Evolutionary conservation across 805 yeast genomes (phyloP), one percentile per base, ranked within the genome.

Genomic region (Cyberlindnera galapagoensis): DNA sequence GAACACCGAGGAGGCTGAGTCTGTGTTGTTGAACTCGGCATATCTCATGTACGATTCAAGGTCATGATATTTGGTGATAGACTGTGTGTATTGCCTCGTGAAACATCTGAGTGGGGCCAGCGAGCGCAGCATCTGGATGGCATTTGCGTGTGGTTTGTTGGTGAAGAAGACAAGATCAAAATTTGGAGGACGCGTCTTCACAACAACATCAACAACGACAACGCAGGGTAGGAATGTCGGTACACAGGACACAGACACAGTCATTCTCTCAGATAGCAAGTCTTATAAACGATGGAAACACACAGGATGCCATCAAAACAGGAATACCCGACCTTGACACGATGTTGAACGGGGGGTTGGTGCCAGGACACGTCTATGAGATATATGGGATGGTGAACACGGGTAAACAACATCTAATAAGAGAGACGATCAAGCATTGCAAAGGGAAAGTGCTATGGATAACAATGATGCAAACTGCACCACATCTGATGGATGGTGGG

Each of bases 351-450:
- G 52, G 54, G 2, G 54, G 54, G 4, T 19, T 49, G n/a, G 32
- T 40, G 3, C 51, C 52, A 3, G 50, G 50, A 2, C 51, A 44
- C 32, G 27, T 46, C 13, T 47, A 47, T 25, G 54, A 49, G 27
- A 6, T 49, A 6, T 24, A 34, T 8, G 48, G 49, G 1, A 29
- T 47, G 11, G 46, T 43, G 34, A 48, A 48, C 15, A 31, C 43
- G 3, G 54, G 54, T 7, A 47, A 43, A 28, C 14, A 26, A 3
- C 28, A 36, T 3, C 18, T 49, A 4, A 39, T 37, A 1, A 19
- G 34, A 4, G 44, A 44, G 21, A 6, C 46, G 3, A 39, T 41
- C 10, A 5, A 22, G 3, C 43, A 40, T 26, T 44, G 47, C 1
- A 3, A 24, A 3, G 40, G 41, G 14, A 19, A 29, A 3, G 49